These are phyloP conservation scores for Plasmodium sp. DNA, from an alignment of 169 alveolate species.

Conservation along the genomic window DNA sequence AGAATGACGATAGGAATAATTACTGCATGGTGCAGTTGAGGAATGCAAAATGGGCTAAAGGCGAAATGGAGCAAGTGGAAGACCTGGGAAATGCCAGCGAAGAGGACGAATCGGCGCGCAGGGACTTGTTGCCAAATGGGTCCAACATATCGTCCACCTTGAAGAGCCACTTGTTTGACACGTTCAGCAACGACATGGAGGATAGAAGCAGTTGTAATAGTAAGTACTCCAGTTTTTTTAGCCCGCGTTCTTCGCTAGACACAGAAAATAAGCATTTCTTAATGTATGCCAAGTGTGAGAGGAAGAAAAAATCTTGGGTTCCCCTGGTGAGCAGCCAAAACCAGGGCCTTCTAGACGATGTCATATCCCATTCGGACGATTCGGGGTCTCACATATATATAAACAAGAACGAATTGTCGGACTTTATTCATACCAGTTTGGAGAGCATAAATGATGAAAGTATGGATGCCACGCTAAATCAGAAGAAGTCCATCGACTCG, in stretches of 20 bases:
- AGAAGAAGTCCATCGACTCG: background rate
- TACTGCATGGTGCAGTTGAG: background rate
- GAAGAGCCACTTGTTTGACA: background rate
- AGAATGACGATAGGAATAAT: background rate
- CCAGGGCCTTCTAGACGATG: constrained; percentile 32
- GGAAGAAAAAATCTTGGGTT: constrained; percentile 28
- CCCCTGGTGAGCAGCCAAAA: constrained; percentile 28
- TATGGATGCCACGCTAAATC: background rate
- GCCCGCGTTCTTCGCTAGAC: constrained; percentile 3
- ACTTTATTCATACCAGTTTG: constrained; percentile 17
- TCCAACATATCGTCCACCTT: constrained; percentile 11
- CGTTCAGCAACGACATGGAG: background rate
- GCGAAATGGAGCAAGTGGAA: background rate
- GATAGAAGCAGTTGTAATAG: constrained; percentile 43
- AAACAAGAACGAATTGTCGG: constrained; percentile 16
- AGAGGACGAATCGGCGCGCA: background rate
- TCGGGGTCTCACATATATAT: constrained; percentile 5
- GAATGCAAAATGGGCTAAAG: background rate
- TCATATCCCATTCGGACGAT: constrained; percentile 43
- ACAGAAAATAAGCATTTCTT: background rate
- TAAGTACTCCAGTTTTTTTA: constrained; percentile 3
- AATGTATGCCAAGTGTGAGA: background rate
- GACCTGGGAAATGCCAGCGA: background rate
- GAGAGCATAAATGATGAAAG: constrained; percentile 27
- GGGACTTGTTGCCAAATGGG: background rate